Evolutionary conservation across 768 basidiomycete species (phyloP), one percentile per base, ranked within the genome.

Genomic region (Mycena chlorophos): DNA sequence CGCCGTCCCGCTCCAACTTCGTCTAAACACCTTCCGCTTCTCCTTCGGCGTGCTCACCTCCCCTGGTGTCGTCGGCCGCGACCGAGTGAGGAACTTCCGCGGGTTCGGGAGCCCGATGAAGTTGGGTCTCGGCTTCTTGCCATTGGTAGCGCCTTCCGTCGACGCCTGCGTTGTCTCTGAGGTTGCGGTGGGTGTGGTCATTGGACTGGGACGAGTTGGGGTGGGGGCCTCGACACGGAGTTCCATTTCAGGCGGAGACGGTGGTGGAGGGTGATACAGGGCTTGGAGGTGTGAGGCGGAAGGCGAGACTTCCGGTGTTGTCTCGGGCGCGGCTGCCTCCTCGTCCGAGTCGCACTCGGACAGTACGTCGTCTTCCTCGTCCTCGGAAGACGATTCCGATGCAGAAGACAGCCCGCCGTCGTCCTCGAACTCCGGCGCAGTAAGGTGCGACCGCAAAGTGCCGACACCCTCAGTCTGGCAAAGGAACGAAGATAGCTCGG

Each of bases 401-500:
- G 76, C 76, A 3, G 65, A 80, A 26, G 84, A 87, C 10, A 91
- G 72, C 3, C 86, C 84, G n/a, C 84, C 91, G 63, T 92, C 92
- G 63, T 94, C 92, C 66, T 87, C 80, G 60, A 82, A 84, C 22
- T 76, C 80, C 2, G 82, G 82, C 5, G 76, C 78, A 3, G 58
- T 66, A 19, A 82, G 74, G 66, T 84, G 73, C 2, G 86, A 87
- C 26, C 88, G 87, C 23, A 91, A 73, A 2, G 93, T 94, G 49
- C 92, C 92, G 26, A 94, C 84, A 23, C 92, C 89, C 71, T 91
- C 86, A 10, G 90, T 93, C 91, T 94, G n/a, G n/a, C n/a, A n/a
- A 63, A 39, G 29, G 34, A 34, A 27, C 47, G 23, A 19, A 49
- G 20, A 48, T 42, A 45, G 26, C n/a, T 42, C 45, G 16, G n/a